These are phyloP conservation scores for Melaleuca alternifolia DNA, from an alignment of 345 rosid genomes.

Conservation along the genomic window DNA sequence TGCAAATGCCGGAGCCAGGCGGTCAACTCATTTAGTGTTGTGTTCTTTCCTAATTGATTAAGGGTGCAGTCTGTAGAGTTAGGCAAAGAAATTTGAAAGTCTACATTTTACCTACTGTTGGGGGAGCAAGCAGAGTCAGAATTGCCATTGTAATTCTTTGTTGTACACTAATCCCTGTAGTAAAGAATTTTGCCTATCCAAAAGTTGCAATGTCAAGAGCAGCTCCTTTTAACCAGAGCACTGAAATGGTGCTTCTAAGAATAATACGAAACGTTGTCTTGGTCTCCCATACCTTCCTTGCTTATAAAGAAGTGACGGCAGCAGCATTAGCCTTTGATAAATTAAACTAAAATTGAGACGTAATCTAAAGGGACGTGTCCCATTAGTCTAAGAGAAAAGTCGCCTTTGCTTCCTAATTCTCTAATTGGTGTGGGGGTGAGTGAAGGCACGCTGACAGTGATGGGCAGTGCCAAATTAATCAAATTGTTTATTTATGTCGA, in stretches of 20 bases:
- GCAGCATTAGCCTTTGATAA: not conserved
- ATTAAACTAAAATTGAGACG: slow-evolving; percentile 2
- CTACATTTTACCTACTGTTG: not conserved
- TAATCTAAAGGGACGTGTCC: slow-evolving; percentile 10
- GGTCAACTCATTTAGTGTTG: not conserved
- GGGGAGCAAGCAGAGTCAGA: not conserved
- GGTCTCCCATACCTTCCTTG: not conserved
- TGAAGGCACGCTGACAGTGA: slow-evolving; percentile 16
- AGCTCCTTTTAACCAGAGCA: not conserved
- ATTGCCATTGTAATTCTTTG: not conserved
- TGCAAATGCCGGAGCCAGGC: not conserved
- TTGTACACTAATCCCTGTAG: not conserved
- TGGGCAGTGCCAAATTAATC: not conserved
- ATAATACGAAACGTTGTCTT: not conserved
- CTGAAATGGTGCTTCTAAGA: not conserved
- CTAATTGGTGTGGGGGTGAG: not conserved
- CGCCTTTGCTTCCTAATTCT: not conserved
- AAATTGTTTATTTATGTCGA: not conserved
- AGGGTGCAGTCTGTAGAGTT: not conserved
- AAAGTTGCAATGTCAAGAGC: not conserved
- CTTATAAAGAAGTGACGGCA: slow-evolving; percentile 3
- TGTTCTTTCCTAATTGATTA: not conserved
- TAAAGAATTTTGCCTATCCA: not conserved
- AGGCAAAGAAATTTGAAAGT: not conserved
- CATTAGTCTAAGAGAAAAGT: slow-evolving; percentile 1